Percentiles rank a stretch among this genome's conserved stretches.
phyloP scores from a whole-genome alignment of 306 rosid species.

The Bauhinia variegata region DNA sequence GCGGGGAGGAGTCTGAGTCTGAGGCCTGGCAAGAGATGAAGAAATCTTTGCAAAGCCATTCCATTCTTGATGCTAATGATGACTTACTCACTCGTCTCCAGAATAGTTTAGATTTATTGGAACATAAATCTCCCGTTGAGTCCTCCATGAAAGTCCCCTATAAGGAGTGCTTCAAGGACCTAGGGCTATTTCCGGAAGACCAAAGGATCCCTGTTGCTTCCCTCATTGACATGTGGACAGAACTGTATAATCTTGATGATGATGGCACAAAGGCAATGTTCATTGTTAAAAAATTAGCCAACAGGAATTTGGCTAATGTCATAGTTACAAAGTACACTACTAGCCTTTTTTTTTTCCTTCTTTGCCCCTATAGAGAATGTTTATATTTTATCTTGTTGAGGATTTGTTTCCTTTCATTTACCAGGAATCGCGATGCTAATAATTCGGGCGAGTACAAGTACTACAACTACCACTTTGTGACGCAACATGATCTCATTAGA shows the following conservation, averaged over 20 bases:
- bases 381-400: neutral
- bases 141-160: too few species aligned
- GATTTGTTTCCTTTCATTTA: slow-evolving; percentile 23
- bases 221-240: slow-evolving; percentile 64
- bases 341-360: too few species aligned
- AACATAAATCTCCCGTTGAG: slow-evolving; percentile 26
- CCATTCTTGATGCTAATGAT: slow-evolving; percentile 44
- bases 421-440: slow-evolving; percentile 55
- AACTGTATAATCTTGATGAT: slow-evolving; percentile 48
- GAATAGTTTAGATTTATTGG: slow-evolving; percentile 51
- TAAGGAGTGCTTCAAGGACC: slow-evolving; percentile 76
- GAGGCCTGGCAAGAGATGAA: slow-evolving; percentile 46
- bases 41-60: slow-evolving; percentile 45
- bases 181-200: slow-evolving; percentile 70
- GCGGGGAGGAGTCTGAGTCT: slow-evolving; percentile 26
- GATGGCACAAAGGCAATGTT: slow-evolving; percentile 41
- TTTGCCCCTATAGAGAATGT: neutral
- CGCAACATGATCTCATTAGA: slow-evolving; percentile 67
- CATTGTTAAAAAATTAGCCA: slow-evolving; percentile 38
- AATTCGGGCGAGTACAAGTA: slow-evolving; percentile 52
- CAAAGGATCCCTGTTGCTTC: slow-evolving; percentile 52
- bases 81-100: slow-evolving; percentile 47
- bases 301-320: slow-evolving; percentile 48
- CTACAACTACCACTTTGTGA: slow-evolving; percentile 59
- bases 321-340: slow-evolving; percentile 62